Evolutionary conservation across 2,329 filamentous ascomycete species (phyloP).

Genomic region (Apiospora phragmitis): DNA sequence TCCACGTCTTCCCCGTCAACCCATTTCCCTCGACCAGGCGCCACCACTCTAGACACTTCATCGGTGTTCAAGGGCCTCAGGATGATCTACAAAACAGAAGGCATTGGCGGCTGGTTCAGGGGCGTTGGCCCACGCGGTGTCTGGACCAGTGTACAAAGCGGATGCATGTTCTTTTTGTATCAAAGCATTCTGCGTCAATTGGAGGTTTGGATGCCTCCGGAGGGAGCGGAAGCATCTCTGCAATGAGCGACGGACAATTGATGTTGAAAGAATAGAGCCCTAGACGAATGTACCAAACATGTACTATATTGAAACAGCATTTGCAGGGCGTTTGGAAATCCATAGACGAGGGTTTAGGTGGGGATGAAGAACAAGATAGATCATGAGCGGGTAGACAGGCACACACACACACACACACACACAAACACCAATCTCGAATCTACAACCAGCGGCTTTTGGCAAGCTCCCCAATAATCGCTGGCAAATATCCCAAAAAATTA

Average conservation of each 20-base stretch:
- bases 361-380: conserved; percentile 20
- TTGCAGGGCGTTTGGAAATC: conserved; percentile 31
- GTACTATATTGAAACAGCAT: conserved; percentile 26
- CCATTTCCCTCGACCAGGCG: conserved; percentile 75
- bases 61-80: conserved; percentile 82
- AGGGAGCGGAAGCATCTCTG: conserved; percentile 29
- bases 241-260: conserved; percentile 16
- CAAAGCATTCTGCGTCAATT: conserved; percentile 82
- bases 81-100: conserved; percentile 89
- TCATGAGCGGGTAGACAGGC: conserved; percentile 16
- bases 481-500: not conserved
- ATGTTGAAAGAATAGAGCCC: not conserved
- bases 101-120: conserved; percentile 86
- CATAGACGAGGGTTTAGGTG: conserved; percentile 11
- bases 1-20: conserved; percentile 90
- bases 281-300: conserved; percentile 21
- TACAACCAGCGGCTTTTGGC: not conserved
- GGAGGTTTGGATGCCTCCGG: conserved; percentile 49
- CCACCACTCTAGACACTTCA: conserved; percentile 81
- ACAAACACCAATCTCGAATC: conserved; percentile 25
- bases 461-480: not conserved
- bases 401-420: not conserved
- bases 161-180: conserved; percentile 95
- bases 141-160: conserved; percentile 97
- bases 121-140: conserved; percentile 90